phyloP scores from a whole-genome alignment of 805 yeast genomes.

The Limtongia smithiae region DNA sequence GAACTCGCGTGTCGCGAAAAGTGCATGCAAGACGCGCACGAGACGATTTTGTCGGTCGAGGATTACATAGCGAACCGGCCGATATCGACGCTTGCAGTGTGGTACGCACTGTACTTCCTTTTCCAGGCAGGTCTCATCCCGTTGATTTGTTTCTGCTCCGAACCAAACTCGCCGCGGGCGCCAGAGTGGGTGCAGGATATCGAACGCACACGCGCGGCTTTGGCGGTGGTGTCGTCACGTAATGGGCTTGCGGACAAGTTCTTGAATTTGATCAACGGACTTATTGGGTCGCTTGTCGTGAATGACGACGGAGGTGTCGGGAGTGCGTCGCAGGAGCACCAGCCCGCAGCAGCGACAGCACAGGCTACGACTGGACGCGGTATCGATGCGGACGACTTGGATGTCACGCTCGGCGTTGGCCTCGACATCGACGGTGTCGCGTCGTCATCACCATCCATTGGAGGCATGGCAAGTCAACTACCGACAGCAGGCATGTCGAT shows the following conservation, averaged over 20 bases:
- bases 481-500: slow-evolving; percentile 3
- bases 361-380: background rate
- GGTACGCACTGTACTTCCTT: slow-evolving; percentile 62
- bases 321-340: background rate
- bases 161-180: slow-evolving; percentile 47
- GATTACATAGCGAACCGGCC: slow-evolving; percentile 32
- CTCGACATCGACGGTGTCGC: too few species aligned
- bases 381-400: background rate
- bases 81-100: slow-evolving; percentile 49
- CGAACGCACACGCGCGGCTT: slow-evolving; percentile 42
- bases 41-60: slow-evolving; percentile 49
- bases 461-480: background rate
- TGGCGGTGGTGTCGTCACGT: slow-evolving; percentile 41
- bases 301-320: background rate
- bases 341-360: background rate
- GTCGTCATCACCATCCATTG: background rate
- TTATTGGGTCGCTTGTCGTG: slow-evolving; percentile 31
- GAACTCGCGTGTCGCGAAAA: slow-evolving; percentile 49
- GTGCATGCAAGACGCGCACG: slow-evolving; percentile 51
- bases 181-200: slow-evolving; percentile 46
- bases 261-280: slow-evolving; percentile 45
- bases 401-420: background rate
- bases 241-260: slow-evolving; percentile 49
- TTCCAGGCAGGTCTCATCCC: slow-evolving; percentile 63
- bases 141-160: slow-evolving; percentile 51